Evolutionary conservation across 176 grass and related monocot genomes (phyloP).

Genomic region (Oropetium thomaeum): DNA sequence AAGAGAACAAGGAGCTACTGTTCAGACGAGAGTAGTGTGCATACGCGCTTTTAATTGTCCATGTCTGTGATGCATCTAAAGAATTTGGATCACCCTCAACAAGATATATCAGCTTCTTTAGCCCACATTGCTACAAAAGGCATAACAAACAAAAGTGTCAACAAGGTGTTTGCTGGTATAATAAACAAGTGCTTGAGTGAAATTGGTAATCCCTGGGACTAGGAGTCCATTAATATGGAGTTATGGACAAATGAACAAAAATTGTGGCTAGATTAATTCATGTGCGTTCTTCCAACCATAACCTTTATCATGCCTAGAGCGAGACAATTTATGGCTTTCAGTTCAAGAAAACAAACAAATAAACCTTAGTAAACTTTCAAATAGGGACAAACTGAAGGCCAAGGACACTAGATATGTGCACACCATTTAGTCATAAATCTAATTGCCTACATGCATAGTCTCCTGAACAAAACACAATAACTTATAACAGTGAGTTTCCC

Average conservation of each 20-base stretch:
- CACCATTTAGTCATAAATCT: slow-evolving; percentile 21
- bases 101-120: slow-evolving; percentile 87
- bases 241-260: too few species aligned
- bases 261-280: too few species aligned
- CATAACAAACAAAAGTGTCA: slow-evolving; percentile 19
- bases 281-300: too few species aligned
- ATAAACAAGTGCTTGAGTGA: too few species aligned
- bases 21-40: slow-evolving; percentile 20
- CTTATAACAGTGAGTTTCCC: background rate
- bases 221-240: too few species aligned
- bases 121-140: slow-evolving; percentile 63
- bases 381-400: background rate
- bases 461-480: background rate
- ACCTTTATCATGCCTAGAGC: too few species aligned
- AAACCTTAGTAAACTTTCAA: too few species aligned
- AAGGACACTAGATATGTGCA: slow-evolving; percentile 20
- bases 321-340: too few species aligned
- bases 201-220: too few species aligned
- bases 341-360: too few species aligned
- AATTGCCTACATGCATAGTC: background rate
- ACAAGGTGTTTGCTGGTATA: too few species aligned
- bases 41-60: slow-evolving; percentile 81
- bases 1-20: too few species aligned
- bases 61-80: slow-evolving; percentile 54
- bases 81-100: slow-evolving; percentile 84